Conservation (phyloP, 139 green algal genomes). For the Monoraphidium neglectum region DNA sequence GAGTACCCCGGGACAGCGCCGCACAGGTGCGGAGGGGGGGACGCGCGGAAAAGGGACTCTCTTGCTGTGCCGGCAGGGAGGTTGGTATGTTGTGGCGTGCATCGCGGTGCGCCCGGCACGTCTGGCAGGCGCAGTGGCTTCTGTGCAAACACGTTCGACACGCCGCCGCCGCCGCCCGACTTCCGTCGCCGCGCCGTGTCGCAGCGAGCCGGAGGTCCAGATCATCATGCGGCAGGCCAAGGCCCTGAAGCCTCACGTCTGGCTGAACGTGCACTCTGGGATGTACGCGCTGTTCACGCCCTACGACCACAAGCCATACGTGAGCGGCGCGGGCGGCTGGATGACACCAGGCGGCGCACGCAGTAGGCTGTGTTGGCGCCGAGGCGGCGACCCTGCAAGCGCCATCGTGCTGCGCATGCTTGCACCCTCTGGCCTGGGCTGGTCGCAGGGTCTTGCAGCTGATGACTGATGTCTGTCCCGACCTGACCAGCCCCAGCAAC, state of each 20-base stretch:
- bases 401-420: neutral
- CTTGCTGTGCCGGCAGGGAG: neutral
- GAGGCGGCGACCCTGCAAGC: no score
- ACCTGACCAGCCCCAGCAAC: no score
- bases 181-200: constrained; percentile 8
- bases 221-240: constrained; percentile 67
- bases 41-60: neutral
- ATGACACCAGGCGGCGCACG: no score
- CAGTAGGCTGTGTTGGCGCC: no score
- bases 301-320: constrained; percentile 81
- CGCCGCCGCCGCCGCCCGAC: no score
- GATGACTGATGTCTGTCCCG: no score
- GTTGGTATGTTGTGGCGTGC: no score
- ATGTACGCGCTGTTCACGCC: constrained; percentile 98
- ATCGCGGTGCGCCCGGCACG: no score
- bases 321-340: constrained; percentile 13
- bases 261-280: constrained; percentile 95
- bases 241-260: constrained; percentile 84
- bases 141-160: no score
- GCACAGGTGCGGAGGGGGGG: constrained; percentile 67
- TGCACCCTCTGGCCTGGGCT: neutral
- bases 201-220: constrained; percentile 90
- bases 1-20: constrained; percentile 84
- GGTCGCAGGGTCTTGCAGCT: no score
- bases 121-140: no score